Evolutionary conservation across 1,284 basidiomycete genomes (phyloP), one percentile per base, ranked within the genome.

Genomic region (Cryptococcus sp.): DNA sequence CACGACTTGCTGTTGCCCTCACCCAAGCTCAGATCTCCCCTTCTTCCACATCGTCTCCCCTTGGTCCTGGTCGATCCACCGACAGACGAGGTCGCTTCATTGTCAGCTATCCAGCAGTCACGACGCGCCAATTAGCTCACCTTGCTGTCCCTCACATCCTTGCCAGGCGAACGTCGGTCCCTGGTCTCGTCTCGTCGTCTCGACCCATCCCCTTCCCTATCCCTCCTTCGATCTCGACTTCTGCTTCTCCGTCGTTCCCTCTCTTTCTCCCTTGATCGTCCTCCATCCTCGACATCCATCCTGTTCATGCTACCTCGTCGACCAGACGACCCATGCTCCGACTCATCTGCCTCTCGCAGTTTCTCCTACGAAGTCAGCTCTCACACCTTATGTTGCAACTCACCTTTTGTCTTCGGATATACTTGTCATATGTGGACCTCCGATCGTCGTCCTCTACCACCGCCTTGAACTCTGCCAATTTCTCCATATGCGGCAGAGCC

Each of bases 391-490:
- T n/a, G 10, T 18, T 18, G 14, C 28, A 32, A 49, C 63, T 39
- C 51, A 79, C 87, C 78, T 89, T 91, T 68, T 92, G 87, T 49
- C 91, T 77, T 68, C 86, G 86, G 46, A 90, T 78, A 65, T 83
- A 92, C 72, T 92, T 94, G 14, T 80, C 74, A 68, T 88, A 95
- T 1, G 91, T 89, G 3, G 79, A 77, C 34, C 82, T 81, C 41
- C 87, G 76, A 39, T 83, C 81, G 52, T 88, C 86, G 34, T 92
- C 88, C 32, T 75, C 64, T 45, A 86, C 83, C 6, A 94, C 72
- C 9, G 84, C 86, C 61, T 83, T 84, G 72, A 80, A 97, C 68
- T 95, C 90, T 1, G 83, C 78, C 32, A 94, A 76, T 38, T 87
- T 76, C 66, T 87, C 78, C 54, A 94, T 88, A 18, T 84, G 72